A percentile compares a stretch with the other conserved stretches of the same genome.
phyloP scores from a whole-genome alignment of 192 early-diverging fungal genomes.

The Coemansia sp. region DNA sequence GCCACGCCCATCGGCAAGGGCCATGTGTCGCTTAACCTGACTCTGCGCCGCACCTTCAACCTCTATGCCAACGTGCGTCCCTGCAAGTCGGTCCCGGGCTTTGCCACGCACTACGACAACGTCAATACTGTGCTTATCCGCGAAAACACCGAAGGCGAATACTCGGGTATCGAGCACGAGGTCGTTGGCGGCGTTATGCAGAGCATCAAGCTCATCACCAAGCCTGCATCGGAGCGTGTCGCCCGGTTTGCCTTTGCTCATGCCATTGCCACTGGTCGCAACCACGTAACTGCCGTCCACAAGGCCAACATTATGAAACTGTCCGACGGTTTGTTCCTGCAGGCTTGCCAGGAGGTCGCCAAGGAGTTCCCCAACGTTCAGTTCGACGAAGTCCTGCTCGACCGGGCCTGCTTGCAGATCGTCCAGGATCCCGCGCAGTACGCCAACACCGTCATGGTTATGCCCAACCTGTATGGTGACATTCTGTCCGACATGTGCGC shows the following conservation, averaged over 20 bases:
- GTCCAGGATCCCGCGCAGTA: conserved; percentile 91
- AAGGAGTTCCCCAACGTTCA: conserved; percentile 88
- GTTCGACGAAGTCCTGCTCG: conserved; percentile 89
- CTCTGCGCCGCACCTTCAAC: conserved; percentile 91
- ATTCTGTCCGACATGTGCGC: conserved; percentile 98
- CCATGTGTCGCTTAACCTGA: conserved; percentile 93
- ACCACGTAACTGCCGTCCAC: conserved; percentile 95
- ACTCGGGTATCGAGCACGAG: conserved; percentile 97
- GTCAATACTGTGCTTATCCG: conserved; percentile 98
- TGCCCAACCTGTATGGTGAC: conserved; percentile 99
- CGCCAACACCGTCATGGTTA: conserved; percentile 95
- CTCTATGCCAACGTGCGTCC: conserved; percentile 98
- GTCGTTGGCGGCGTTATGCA: conserved; percentile 97
- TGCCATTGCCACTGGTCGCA: conserved; percentile 83
- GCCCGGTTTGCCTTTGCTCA: conserved; percentile 95
- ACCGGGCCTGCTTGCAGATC: conserved; percentile 93
- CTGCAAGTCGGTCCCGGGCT: conserved; percentile 95
- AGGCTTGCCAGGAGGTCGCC: conserved; percentile 87
- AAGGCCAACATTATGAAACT: conserved; percentile 98
- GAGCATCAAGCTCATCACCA: conserved; percentile 99
- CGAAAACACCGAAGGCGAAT: conserved; percentile 99
- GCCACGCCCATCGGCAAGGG: conserved; percentile 99
- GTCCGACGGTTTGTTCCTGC: conserved; percentile 96
- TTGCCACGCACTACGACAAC: conserved; percentile 93
- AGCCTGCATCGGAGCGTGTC: conserved; percentile 87